Base-by-base conservation (phyloP, 257 asterid genomes). In the Scutellaria galericulata region DNA sequence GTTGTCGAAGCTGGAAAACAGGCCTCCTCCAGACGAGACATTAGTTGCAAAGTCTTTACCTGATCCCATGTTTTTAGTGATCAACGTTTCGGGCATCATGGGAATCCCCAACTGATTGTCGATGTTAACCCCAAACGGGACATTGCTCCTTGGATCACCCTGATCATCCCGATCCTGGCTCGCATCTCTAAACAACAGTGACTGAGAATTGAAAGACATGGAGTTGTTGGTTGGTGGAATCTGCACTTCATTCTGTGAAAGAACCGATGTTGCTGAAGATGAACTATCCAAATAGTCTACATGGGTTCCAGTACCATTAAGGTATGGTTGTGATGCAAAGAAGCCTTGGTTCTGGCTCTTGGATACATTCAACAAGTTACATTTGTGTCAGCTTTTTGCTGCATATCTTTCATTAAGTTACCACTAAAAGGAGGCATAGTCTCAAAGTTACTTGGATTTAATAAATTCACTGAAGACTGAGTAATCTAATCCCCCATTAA, bases 251-350 rank as follows among this genome's bases (percentile, higher is more conserved):
- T 88, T 88, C 70, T 89, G 97, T 39, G 96, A 83, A 71, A 93
- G 84, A 78, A 89, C 95, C 6, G 98, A 91, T 60, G 98, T 90
- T 41, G 93, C 96, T 9, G 97, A 91, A 58, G 97, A 93, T 18
- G 96, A 89, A 80, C 96, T 85, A 65, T 94, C 97, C 81, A 91
- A 75, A 79, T 91, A 91, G 79, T 93, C 97, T 71, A 86, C 65
- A 6, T 85, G 96, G 7, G 84, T 64, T 67, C 87, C 97, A 45
- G 86, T 55, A 45, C 79, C 81, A 65, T 82, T 88, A 35, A 75
- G 79, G 78, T 78, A 91, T 4, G 86, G 53, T 9, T 80, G 97
- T 15, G 92, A 86, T 39, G 84, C 76, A 55, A 85, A 86, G 64
- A 83, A 75, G 12, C 91, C 96, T 67, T 82, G 95, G 66, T 84